Conservation (phyloP, 2,329 filamentous ascomycete species). For the Zymoseptoria pseudotritici region DNA sequence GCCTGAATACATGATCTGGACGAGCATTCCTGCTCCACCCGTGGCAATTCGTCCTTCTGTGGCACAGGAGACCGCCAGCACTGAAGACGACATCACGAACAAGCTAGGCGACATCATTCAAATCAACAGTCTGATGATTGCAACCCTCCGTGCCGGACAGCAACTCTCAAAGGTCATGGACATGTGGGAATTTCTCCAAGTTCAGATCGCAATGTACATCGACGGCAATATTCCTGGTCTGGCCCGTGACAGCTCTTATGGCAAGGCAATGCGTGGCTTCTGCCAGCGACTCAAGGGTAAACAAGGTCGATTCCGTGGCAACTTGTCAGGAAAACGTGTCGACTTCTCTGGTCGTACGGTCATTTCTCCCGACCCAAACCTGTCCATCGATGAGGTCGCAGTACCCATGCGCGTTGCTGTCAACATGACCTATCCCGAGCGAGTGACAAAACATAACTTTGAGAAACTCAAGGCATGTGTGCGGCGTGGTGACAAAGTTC, state of each 20-base stretch:
- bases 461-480: conserved; percentile 71
- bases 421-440: conserved; percentile 91
- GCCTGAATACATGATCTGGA: conserved; percentile 97
- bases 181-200: conserved; percentile 93
- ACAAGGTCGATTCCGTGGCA: conserved; percentile 93
- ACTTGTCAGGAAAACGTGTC: conserved; percentile 94
- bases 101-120: conserved; percentile 96
- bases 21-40: conserved; percentile 86
- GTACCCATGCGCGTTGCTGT: conserved; percentile 88
- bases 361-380: conserved; percentile 92
- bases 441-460: conserved; percentile 77
- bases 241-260: conserved; percentile 70
- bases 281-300: conserved; percentile 95
- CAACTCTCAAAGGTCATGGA: conserved; percentile 89
- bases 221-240: conserved; percentile 93
- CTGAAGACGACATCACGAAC: conserved; percentile 91
- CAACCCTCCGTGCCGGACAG: conserved; percentile 74
- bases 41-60: conserved; percentile 93
- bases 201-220: conserved; percentile 95
- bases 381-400: conserved; percentile 88
- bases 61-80: conserved; percentile 84
- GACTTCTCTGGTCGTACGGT: conserved; percentile 97
- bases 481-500: conserved; percentile 64
- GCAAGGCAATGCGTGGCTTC: conserved; percentile 85
- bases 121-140: conserved; percentile 78